Base-by-base conservation (phyloP, 2,329 filamentous ascomycete species). In the Amauroascus verrucosus region DNA sequence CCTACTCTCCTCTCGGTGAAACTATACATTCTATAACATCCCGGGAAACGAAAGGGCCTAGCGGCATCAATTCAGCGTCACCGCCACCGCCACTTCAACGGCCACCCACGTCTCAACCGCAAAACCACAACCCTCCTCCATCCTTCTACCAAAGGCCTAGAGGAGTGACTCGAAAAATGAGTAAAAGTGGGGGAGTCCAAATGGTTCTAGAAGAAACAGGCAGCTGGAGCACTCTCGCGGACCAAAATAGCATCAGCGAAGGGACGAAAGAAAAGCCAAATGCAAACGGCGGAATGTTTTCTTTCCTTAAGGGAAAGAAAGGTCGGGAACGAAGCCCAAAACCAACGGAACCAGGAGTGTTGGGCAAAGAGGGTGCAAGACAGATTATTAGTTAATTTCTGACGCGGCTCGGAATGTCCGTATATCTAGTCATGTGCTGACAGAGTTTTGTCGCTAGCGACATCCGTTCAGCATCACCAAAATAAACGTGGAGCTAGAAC, bases 351-450 rank as follows among this genome's bases (percentile, higher is more conserved):
- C 81, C 88, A 53, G 93, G 93, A 55, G 90, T 98, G 6, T 67
- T 98, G 55, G 93, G 93, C 54, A 97, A 97, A 66, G 90, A 97
- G 67, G 93, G 93, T 14, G 90, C 93, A 9, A 79, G 93, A 66
- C 84, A 88, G 59, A 80, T 91, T 54, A 85, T 91, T 64, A 83
- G 81, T 43, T 57, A 53, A 57, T 47, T 14, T 18, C 3, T 3
- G n/a, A 16, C 2, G 9, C 5, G 13, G 8, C n/a, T 14, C 9
- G 3, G 41, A 14, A 46, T 33, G n/a, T 11, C n/a, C 11, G 16
- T 33, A 14, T n/a, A 24, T 46, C 2, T 2, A 18, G 32, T 11
- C 14, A 13, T 11, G 32, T 35, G 7, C 32, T 13, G 7, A 11
- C 32, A 13, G 14, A 35, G 32, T 3, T 3, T 3, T 11, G 6